phyloP scores from a whole-genome alignment of 1,139 yeast species.

The Debaryomycetaceae sp. region DNA sequence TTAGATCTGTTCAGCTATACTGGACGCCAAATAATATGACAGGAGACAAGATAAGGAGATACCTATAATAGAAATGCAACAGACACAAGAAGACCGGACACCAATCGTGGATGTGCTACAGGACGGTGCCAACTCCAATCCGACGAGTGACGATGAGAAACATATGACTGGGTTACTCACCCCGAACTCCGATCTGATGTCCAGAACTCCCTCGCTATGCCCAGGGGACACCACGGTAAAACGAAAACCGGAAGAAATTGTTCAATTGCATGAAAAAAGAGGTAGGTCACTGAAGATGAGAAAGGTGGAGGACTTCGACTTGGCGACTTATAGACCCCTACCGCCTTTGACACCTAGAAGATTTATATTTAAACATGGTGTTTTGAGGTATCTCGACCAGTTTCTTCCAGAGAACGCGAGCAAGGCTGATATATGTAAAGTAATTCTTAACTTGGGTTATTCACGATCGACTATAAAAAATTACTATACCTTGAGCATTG shows the following conservation, averaged over 20 bases:
- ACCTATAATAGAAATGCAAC: background rate
- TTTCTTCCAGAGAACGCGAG: slow-evolving; percentile 53
- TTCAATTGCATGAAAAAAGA: background rate
- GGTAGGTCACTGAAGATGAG: background rate
- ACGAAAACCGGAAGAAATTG: background rate
- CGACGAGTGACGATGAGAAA: background rate
- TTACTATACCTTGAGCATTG: slow-evolving; percentile 6
- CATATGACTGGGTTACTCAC: background rate
- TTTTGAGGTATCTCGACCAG: slow-evolving; percentile 47
- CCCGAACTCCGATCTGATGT: background rate
- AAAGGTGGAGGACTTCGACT: background rate
- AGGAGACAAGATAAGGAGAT: background rate
- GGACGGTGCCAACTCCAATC: background rate
- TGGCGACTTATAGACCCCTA: background rate
- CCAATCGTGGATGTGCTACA: background rate
- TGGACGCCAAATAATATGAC: background rate
- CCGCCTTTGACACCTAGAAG: slow-evolving; percentile 23
- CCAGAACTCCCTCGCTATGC: background rate
- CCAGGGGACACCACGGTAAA: background rate
- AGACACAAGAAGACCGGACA: background rate
- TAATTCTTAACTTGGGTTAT: slow-evolving; percentile 46
- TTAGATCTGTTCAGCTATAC: no score
- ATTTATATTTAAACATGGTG: slow-evolving; percentile 55
- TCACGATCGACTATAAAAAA: slow-evolving; percentile 7
- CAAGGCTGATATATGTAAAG: slow-evolving; percentile 42